phyloP scores from a whole-genome alignment of 371 early-diverging fungal genomes.

The Blakeslea trispora region DNA sequence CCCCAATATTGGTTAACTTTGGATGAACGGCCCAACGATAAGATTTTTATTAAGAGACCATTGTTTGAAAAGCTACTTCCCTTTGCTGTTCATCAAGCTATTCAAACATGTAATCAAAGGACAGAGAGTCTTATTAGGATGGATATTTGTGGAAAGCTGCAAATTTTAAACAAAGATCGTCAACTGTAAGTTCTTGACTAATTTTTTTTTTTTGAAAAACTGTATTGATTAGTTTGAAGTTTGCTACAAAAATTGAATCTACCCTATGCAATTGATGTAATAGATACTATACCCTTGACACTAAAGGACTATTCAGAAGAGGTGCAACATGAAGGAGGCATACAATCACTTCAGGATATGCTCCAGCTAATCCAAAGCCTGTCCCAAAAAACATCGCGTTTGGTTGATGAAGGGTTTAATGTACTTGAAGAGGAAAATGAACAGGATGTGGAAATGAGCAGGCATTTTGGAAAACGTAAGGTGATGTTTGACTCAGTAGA shows the following conservation, averaged over 20 bases:
- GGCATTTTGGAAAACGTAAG: conserved; percentile 50
- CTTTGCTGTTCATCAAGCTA: conserved; percentile 88
- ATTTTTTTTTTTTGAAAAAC: conserved; percentile 3
- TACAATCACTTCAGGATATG: conserved; percentile 62
- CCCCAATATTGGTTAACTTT: conserved; percentile 32
- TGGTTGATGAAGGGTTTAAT: conserved; percentile 68
- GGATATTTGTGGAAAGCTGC: conserved; percentile 62
- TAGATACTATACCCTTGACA: conserved; percentile 66
- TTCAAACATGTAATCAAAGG: conserved; percentile 75
- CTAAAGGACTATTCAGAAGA: conserved; percentile 72
- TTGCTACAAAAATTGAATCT: conserved; percentile 22
- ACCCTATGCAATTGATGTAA: conserved; percentile 37
- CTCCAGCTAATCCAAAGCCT: conserved; percentile 59
- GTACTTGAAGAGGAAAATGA: conserved; percentile 72
- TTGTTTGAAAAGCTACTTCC: conserved; percentile 86
- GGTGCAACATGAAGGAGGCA: conserved; percentile 73
- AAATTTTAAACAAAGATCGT: conserved; percentile 62
- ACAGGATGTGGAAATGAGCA: conserved; percentile 66
- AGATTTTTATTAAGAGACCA: conserved; percentile 62
- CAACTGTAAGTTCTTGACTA: conserved; percentile 44
- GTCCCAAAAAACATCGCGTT: conserved; percentile 48
- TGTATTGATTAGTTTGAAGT: conserved; percentile 20
- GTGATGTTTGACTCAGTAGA: not conserved
- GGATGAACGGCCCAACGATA: conserved; percentile 25
- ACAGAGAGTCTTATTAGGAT: conserved; percentile 71